Evolutionary conservation across 306 rosid species (phyloP).

Genomic region (Prunus armeniaca): DNA sequence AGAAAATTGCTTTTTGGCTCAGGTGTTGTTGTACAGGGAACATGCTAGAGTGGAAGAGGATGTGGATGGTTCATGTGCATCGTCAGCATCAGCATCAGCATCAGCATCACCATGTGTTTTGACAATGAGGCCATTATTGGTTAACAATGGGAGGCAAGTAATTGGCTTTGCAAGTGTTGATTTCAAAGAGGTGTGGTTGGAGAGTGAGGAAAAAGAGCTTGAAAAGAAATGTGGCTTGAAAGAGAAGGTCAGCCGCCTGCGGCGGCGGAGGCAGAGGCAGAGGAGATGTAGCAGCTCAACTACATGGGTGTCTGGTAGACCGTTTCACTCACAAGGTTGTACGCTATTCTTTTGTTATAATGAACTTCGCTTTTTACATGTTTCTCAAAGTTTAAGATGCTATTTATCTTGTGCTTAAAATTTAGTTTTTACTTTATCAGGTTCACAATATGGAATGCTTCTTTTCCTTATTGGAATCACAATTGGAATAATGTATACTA

Average conservation of each 20-base stretch:
- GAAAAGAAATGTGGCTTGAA: neutral
- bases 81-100: neutral
- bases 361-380: neutral
- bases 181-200: neutral
- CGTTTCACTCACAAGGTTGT: neutral
- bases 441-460: neutral
- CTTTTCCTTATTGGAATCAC: constrained; percentile 1
- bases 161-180: neutral
- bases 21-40: neutral
- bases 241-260: neutral
- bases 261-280: neutral
- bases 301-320: neutral
- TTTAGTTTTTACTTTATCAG: neutral
- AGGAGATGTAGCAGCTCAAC: neutral
- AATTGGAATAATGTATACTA: neutral
- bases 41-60: neutral
- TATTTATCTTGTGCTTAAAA: neutral
- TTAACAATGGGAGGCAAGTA: neutral
- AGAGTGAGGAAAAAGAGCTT: neutral
- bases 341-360: too few relatives aligned
- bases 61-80: neutral
- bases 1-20: neutral
- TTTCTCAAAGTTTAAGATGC: neutral
- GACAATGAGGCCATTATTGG: neutral
- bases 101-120: neutral